These are phyloP conservation scores for Spinellus fusiger DNA, from an alignment of 192 early-diverging fungal genomes.

Conservation along the genomic window DNA sequence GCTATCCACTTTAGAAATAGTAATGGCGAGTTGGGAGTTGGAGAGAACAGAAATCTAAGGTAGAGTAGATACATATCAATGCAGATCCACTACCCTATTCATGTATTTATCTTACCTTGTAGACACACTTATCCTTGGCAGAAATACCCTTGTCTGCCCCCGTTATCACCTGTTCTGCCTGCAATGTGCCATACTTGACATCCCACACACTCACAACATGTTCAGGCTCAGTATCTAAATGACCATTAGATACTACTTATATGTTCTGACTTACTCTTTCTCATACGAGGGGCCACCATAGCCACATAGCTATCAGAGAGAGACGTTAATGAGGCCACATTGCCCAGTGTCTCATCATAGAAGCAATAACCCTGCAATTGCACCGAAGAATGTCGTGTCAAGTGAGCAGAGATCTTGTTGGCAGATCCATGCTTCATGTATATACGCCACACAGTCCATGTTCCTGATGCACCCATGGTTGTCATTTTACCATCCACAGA, in stretches of 20 bases:
- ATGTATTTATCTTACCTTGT: not conserved
- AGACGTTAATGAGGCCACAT: conserved; percentile 13
- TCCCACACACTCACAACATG: conserved; percentile 45
- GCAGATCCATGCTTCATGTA: conserved; percentile 19
- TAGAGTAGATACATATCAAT: not conserved
- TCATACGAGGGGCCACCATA: conserved; percentile 22
- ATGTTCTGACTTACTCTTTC: conserved; percentile 4
- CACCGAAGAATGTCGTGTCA: conserved; percentile 6
- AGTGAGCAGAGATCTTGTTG: conserved; percentile 14
- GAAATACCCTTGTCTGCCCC: not conserved
- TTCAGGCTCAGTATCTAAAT: conserved; percentile 22
- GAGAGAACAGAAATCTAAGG: conserved; percentile 32
- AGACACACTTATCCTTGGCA: not conserved
- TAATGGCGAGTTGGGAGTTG: conserved; percentile 36
- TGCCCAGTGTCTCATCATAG: conserved; percentile 4
- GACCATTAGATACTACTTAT: not conserved
- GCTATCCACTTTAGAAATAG: conserved; percentile 23
- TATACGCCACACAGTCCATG: conserved; percentile 24
- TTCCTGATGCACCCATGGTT: conserved; percentile 8
- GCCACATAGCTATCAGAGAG: conserved; percentile 44
- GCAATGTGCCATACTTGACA: conserved; percentile 44
- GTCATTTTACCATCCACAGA: conserved; percentile 13
- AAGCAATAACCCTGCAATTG: conserved; percentile 11
- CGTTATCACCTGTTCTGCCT: conserved; percentile 29
- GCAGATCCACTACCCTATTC: not conserved